Conservation (phyloP, 2,329 filamentous ascomycete species). For the Colletotrichum orchidophilum region DNA sequence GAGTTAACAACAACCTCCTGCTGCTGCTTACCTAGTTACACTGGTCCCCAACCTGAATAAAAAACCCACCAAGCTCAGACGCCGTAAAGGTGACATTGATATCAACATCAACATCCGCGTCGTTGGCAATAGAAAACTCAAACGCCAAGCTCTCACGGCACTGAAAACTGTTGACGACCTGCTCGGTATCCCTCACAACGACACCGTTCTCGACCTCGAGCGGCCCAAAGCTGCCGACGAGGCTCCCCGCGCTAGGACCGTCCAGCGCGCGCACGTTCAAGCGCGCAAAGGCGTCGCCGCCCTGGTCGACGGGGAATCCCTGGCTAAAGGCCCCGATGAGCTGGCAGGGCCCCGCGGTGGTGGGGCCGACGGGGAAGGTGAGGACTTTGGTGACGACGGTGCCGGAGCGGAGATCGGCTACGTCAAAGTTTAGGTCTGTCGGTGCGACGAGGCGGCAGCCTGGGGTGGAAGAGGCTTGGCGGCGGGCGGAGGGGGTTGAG, state of each 20-base stretch:
- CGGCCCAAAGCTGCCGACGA: slow-evolving; percentile 25
- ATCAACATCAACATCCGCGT: neutral
- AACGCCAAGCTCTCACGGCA: slow-evolving; percentile 8
- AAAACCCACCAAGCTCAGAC: neutral
- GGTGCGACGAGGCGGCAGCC: slow-evolving; percentile 17
- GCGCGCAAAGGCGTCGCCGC: slow-evolving; percentile 16
- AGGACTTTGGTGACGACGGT: slow-evolving; percentile 20
- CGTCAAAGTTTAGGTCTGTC: slow-evolving; percentile 20
- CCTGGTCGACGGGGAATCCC: slow-evolving; percentile 24
- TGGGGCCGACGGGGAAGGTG: slow-evolving; percentile 9
- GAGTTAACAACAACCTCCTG: neutral
- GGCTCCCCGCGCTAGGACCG: neutral
- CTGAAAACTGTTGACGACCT: slow-evolving; percentile 25
- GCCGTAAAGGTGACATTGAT: slow-evolving; percentile 12
- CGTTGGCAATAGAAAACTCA: slow-evolving; percentile 18
- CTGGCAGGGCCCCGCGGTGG: slow-evolving; percentile 19
- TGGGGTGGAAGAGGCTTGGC: neutral
- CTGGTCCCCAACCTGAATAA: slow-evolving; percentile 26
- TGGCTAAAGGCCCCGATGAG: slow-evolving; percentile 19
- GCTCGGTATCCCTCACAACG: slow-evolving; percentile 4
- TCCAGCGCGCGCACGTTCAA: slow-evolving; percentile 18
- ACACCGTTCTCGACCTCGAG: slow-evolving; percentile 4
- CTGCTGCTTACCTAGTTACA: neutral
- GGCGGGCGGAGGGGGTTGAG: slow-evolving; percentile 11
- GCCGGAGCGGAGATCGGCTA: slow-evolving; percentile 18